Base-by-base conservation (phyloP, 176 grass and related monocot genomes). In the Pharus latifolius region DNA sequence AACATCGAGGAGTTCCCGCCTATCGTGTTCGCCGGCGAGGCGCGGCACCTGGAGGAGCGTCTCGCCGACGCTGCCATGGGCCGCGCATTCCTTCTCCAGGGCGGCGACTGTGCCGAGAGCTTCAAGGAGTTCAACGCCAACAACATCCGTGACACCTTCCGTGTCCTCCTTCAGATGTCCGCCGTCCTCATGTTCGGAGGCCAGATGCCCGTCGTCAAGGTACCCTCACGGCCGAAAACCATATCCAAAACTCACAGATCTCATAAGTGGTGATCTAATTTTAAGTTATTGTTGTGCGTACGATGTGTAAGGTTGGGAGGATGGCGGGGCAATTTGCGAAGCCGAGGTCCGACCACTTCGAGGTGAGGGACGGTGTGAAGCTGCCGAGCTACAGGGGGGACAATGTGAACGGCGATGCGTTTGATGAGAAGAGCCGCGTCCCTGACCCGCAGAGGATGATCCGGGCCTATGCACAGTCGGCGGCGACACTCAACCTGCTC, bases 81-180 rank as follows among this genome's bases (percentile, higher is more conserved):
- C 63, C 55, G 79, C 10, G 79, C 68, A 13, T 87, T 90, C 79
- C 75, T 87, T n/a, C 76, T 94, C 42, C 83, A 87, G 67, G 86
- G 76, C 26, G 91, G 86, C 50, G 86, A 94, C 75, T 94, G 86
- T 60, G 83, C 86, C 17, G 71, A 94, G 83, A 94, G 90, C 67
- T 94, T 94, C 76, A 86, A 85, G 63, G 86, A 94, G 75, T 89
- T 89, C 68, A 80, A 86, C 67, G 77, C 66, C 31, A 78, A 86
- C 79, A 94, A 94, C 73, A 94, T 90, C 66, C 70, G 76, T 0
- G 90, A 90, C 67, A 84, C 90, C 28, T 94, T 90, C 79, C 82
- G 83, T 13, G 38, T 84, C 65, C 33, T 89, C 60, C 83, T 87
- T n/a, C 86, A 90, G 76, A 94, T 94, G 91, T 78, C 69, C 56